phyloP scores from a whole-genome alignment of 495 filamentous ascomycete species.

The Sordaria brevicollis region DNA sequence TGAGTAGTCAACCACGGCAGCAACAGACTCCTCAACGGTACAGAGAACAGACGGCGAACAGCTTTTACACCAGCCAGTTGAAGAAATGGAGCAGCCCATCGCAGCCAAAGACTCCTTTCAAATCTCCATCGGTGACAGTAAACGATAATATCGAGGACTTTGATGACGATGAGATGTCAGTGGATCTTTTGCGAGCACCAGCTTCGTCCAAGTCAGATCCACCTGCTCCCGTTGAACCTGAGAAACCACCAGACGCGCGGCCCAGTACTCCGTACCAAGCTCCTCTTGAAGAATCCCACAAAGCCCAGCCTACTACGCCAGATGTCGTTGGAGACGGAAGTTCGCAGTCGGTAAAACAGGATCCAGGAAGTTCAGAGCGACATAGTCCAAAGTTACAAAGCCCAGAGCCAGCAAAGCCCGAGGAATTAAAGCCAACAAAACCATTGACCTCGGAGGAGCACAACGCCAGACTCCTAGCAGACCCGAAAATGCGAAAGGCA shows the following conservation, averaged over 20 bases:
- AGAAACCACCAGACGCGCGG: not conserved
- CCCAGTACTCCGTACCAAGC: not conserved
- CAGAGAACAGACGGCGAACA: slow-evolving; percentile 60
- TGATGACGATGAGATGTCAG: slow-evolving; percentile 12
- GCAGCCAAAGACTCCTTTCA: slow-evolving; percentile 1
- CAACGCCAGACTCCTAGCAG: slow-evolving; percentile 68
- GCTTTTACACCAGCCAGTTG: slow-evolving; percentile 71
- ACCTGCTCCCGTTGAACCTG: not conserved
- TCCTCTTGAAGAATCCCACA: not conserved
- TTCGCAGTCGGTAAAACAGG: too few relatives aligned
- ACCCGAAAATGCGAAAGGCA: slow-evolving; percentile 73
- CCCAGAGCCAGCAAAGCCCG: slow-evolving; percentile 9
- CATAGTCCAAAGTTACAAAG: too few relatives aligned
- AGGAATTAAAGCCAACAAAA: slow-evolving; percentile 7
- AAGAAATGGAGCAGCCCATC: slow-evolving; percentile 26
- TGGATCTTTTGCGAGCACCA: slow-evolving; percentile 7
- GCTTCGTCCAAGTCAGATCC: not conserved
- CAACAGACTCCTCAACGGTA: slow-evolving; percentile 46
- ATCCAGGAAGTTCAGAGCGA: not conserved
- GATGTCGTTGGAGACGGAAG: too few relatives aligned
- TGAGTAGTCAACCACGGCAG: slow-evolving; percentile 38
- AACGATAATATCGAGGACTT: slow-evolving; percentile 6
- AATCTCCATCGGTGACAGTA: not conserved
- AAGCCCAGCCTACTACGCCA: not conserved
- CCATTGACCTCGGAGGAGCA: slow-evolving; percentile 78